Base-by-base conservation (phyloP, 108 stramenopile genomes). In the Cyclotella distinguenda region DNA sequence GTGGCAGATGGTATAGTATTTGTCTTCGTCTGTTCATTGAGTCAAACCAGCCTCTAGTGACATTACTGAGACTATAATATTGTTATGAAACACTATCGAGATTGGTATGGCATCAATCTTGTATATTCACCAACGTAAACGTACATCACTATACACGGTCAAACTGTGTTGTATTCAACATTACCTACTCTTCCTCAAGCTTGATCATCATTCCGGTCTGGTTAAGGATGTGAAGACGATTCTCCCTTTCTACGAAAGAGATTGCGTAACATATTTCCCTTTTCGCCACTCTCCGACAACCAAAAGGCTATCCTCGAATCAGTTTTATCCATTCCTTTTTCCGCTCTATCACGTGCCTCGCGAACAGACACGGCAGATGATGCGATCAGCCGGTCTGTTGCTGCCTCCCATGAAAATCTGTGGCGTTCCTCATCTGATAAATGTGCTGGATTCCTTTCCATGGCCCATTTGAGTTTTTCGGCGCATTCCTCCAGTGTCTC, bases 361-460 rank as follows among this genome's bases (percentile, higher is more conserved):
- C 54, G 65, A 18, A 75, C 59, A 23, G 86, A 79, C 35, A 92
- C 74, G 10, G 49, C 34, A 2, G 84, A 74, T 15, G 91, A 77
- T 12, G 82, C 66, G 42, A 82, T 83, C 21, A 97, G 65, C 0
- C 97, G 88, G 13, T 90, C 85, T n/a, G 89, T 96, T 1, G 97
- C 97, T 46, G 93, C 97, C 68, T 93, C 90, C 97, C 97, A 98
- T 1, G 93, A 87, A 32, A 98, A 74, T 23, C 68, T 66, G 25
- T 72, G 53, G 15, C 72, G 61, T 22, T 86, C 78, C 45, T 85
- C 85, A 35, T 72, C 73, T 10, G 90, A 82, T 45, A 97, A 60
- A 22, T 91, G 90, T n/a, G 72, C 31, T 13, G 97, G 97, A 21
- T 82, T 74, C 64, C 90, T 82, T 4, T 62, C 65, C 40, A 91